Conservation (phyloP, 495 filamentous ascomycete species). For the Venustampulla echinocandica region DNA sequence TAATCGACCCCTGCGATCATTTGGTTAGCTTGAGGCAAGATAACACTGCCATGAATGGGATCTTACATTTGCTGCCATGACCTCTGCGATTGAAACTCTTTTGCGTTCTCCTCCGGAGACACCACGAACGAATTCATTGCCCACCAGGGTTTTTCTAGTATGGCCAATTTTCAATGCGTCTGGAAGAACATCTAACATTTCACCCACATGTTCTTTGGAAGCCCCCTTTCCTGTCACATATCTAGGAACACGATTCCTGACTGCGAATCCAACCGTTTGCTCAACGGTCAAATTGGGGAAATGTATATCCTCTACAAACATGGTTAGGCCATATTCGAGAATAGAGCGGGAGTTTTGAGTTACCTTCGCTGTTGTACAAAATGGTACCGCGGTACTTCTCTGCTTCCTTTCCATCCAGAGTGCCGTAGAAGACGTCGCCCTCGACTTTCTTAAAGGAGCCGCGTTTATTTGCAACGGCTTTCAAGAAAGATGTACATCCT, state of each 20-base stretch:
- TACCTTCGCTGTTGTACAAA: slow-evolving; percentile 51
- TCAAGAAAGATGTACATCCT: slow-evolving; percentile 63
- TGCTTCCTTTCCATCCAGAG: slow-evolving; percentile 49
- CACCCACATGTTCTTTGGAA: too few relatives aligned
- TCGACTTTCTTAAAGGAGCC: slow-evolving; percentile 49
- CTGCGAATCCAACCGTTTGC: slow-evolving; percentile 56
- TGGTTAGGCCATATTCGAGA: too few relatives aligned
- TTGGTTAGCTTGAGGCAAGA: too few relatives aligned
- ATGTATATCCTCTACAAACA: too few relatives aligned
- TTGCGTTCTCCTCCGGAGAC: slow-evolving; percentile 67
- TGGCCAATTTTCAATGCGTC: too few relatives aligned
- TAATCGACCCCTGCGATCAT: too few relatives aligned
- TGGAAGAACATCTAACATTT: too few relatives aligned
- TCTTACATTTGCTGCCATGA: slow-evolving; percentile 50
- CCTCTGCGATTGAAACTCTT: slow-evolving; percentile 63
- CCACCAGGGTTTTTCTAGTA: slow-evolving; percentile 55
- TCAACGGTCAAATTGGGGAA: slow-evolving; percentile 58
- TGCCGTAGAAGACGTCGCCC: slow-evolving; percentile 55
- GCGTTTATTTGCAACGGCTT: slow-evolving; percentile 54
- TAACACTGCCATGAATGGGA: too few relatives aligned
- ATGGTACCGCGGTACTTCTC: slow-evolving; percentile 54
- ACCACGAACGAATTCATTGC: slow-evolving; percentile 27
- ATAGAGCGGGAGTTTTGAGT: slow-evolving; percentile 57
- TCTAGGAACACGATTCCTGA: too few relatives aligned
- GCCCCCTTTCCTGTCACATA: too few relatives aligned